phyloP scores from a whole-genome alignment of 1,139 yeast genomes.

The Protomyces gravidus region DNA sequence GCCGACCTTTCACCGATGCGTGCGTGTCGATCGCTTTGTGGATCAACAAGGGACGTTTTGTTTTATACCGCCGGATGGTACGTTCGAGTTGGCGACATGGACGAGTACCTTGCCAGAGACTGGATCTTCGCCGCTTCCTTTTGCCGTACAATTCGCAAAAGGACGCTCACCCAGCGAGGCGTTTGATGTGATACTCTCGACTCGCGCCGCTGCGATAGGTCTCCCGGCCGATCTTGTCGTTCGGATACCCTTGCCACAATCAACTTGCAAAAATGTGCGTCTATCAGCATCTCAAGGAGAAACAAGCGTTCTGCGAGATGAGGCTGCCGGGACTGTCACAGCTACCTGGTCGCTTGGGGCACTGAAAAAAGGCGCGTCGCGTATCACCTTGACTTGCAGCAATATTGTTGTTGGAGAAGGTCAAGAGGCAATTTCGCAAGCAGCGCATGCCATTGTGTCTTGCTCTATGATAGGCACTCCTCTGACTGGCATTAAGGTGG shows the following conservation, averaged over 20 bases:
- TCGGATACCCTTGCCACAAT: constrained; percentile 7
- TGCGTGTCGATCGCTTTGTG: constrained; percentile 42
- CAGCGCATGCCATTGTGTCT: constrained; percentile 7
- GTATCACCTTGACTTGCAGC: background rate
- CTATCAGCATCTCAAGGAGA: constrained; percentile 4
- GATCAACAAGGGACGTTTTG: constrained; percentile 45
- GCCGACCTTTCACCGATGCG: constrained; percentile 55
- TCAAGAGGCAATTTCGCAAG: background rate
- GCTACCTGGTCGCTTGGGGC: background rate
- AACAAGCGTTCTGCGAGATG: background rate
- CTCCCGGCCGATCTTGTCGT: background rate
- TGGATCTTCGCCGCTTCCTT: constrained; percentile 15
- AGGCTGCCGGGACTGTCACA: background rate
- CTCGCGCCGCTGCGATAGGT: background rate
- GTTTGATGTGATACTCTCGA: constrained; percentile 8
- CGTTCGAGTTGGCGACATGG: constrained; percentile 50
- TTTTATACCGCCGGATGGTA: constrained; percentile 89
- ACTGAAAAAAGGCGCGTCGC: background rate
- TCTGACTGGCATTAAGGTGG: constrained; percentile 73
- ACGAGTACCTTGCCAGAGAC: background rate
- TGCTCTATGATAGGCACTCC: constrained; percentile 41
- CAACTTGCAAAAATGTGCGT: constrained; percentile 1
- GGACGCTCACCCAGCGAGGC: background rate
- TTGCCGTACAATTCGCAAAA: constrained; percentile 9
- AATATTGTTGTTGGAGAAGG: background rate